These are phyloP conservation scores for Mesotaenium endlicherianum DNA, from an alignment of 139 green algal species.

Conservation along the genomic window DNA sequence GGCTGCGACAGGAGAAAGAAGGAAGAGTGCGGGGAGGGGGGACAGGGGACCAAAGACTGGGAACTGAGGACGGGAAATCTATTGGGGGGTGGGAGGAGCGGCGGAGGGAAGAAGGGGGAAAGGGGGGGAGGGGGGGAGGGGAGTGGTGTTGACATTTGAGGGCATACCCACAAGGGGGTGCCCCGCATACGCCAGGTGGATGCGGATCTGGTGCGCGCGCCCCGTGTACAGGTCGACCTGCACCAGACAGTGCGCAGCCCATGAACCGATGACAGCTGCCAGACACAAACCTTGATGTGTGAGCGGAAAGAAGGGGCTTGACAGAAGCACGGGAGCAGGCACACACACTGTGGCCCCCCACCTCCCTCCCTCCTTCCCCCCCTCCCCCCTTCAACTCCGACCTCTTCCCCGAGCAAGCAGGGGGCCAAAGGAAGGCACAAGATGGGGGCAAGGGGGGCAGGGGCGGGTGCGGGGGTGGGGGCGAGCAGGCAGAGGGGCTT, in stretches of 20 bases:
- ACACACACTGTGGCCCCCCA: no score
- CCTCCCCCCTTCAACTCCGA: no score
- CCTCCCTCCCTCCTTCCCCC: no score
- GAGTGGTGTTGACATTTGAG: not conserved
- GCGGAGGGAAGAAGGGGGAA: not conserved
- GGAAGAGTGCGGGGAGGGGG: not conserved
- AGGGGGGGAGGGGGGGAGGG: not conserved
- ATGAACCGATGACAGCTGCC: no score
- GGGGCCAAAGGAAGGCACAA: no score
- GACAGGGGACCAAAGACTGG: not conserved
- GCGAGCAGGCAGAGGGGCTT: no score
- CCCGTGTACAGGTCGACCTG: slow-evolving; percentile 7
- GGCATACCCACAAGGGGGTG: slow-evolving; percentile 11
- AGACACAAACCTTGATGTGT: no score
- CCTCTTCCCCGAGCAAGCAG: no score
- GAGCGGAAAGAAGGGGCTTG: no score
- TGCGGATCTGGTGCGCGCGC: slow-evolving; percentile 1
- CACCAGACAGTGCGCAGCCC: not conserved
- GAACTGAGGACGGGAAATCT: not conserved
- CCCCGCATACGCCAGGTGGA: not conserved
- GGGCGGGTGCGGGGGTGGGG: no score
- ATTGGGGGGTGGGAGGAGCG: not conserved
- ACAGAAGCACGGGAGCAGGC: no score
- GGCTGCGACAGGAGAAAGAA: not conserved
- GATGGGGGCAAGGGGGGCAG: no score